Evolutionary conservation across 176 grass and related monocot genomes (phyloP).

Genomic region (Aegilops tauschii): DNA sequence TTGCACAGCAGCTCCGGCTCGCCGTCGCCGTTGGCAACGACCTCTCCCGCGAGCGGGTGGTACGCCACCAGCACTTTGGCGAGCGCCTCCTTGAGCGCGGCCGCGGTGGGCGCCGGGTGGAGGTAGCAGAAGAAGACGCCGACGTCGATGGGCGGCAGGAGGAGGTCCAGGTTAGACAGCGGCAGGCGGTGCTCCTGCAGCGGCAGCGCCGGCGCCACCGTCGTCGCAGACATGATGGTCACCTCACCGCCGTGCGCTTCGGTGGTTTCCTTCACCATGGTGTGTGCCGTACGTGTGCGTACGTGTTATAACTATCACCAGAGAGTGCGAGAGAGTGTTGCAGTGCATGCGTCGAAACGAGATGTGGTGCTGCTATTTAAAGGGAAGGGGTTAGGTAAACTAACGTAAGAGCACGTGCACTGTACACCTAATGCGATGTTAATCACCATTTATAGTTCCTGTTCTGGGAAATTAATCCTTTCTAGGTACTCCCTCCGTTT

Average conservation of each 20-base stretch:
- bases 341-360: neutral
- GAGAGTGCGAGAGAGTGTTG: no score
- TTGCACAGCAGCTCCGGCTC: constrained; percentile 82
- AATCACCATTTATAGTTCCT: no score
- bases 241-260: neutral
- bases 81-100: constrained; percentile 48
- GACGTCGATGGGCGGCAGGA: constrained; percentile 59
- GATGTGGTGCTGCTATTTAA: neutral
- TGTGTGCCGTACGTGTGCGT: neutral
- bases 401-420: no score
- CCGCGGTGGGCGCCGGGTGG: constrained; percentile 13
- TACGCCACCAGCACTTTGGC: constrained; percentile 53
- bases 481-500: no score
- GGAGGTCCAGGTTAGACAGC: constrained; percentile 73
- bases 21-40: constrained; percentile 38
- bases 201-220: constrained; percentile 43
- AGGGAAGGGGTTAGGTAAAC: neutral
- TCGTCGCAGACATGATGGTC: neutral
- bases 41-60: constrained; percentile 62
- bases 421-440: no score
- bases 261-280: neutral
- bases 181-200: constrained; percentile 43
- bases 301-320: neutral
- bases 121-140: constrained; percentile 73
- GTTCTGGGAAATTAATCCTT: no score